phyloP scores from a whole-genome alignment of 1,139 yeast species.

The Protomyces lactucae-debilis region DNA sequence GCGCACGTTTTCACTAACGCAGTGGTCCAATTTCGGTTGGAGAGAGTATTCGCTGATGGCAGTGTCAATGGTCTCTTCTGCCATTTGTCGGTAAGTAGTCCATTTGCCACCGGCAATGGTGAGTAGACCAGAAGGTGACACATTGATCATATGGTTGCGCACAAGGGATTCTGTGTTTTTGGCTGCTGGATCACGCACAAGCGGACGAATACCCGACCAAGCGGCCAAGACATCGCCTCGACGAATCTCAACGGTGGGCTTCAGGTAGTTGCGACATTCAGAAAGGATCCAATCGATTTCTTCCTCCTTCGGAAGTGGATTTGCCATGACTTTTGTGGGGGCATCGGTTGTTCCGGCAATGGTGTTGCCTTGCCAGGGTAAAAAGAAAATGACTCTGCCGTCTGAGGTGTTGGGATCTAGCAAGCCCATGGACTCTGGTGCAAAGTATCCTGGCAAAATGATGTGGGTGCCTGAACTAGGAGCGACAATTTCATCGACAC shows the following conservation, averaged over 20 bases:
- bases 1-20: conserved; percentile 41
- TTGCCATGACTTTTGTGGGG: conserved; percentile 56
- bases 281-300: conserved; percentile 83
- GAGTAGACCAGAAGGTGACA: conserved; percentile 66
- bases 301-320: conserved; percentile 82
- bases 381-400: conserved; percentile 93
- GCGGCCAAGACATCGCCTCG: conserved; percentile 90
- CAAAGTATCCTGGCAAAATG: conserved; percentile 85
- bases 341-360: conserved; percentile 94
- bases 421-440: conserved; percentile 82
- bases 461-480: conserved; percentile 94
- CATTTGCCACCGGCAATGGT: conserved; percentile 97
- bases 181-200: conserved; percentile 78
- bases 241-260: conserved; percentile 70
- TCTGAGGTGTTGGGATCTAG: conserved; percentile 89
- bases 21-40: conserved; percentile 40
- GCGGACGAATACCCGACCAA: conserved; percentile 96
- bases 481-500: conserved; percentile 69
- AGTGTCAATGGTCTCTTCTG: conserved; percentile 83
- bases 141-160: conserved; percentile 77
- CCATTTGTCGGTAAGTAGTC: conserved; percentile 98
- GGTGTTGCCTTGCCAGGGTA: conserved; percentile 98
- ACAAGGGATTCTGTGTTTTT: conserved; percentile 72
- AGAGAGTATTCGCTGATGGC: conserved; percentile 54
- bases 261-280: conserved; percentile 81